Conservation (phyloP, 495 filamentous ascomycete genomes). For the Lophiostoma macrostomum region DNA sequence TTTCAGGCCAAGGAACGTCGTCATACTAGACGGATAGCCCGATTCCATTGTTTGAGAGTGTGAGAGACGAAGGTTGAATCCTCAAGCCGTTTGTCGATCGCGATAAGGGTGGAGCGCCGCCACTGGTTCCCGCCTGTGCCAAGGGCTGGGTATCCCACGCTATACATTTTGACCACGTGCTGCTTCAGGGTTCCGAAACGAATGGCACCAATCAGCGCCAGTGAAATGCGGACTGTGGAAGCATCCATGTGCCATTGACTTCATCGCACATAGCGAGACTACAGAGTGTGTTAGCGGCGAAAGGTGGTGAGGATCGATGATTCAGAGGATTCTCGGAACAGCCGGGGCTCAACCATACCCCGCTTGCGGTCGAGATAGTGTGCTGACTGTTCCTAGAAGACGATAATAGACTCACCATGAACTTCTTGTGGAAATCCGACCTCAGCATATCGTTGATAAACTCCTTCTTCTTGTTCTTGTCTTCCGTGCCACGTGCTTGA, state of each 20-base stretch:
- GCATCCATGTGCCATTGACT: conserved; percentile 14
- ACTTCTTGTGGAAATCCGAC: conserved; percentile 95
- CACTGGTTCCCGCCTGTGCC: background rate
- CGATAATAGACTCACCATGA: conserved; percentile 66
- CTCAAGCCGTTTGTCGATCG: conserved; percentile 11
- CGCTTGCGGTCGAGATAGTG: no score
- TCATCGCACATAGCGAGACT: conserved; percentile 70
- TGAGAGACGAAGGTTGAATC: background rate
- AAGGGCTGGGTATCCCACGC: conserved; percentile 24
- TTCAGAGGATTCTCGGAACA: no score
- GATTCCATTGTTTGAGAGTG: conserved; percentile 4
- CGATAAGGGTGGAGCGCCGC: conserved; percentile 19
- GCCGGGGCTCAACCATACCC: no score
- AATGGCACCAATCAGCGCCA: conserved; percentile 10
- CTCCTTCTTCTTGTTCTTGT: conserved; percentile 83
- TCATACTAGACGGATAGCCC: background rate
- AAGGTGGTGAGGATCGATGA: background rate
- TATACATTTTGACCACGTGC: background rate
- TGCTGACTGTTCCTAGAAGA: no score
- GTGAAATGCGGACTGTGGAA: conserved; percentile 9
- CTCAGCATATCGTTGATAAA: conserved; percentile 96
- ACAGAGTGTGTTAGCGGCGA: conserved; percentile 38
- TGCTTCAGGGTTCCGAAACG: background rate
- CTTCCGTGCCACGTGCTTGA: conserved; percentile 91
- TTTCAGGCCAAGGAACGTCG: no score